phyloP scores from a whole-genome alignment of 371 early-diverging fungal genomes.

The Syncephalastrum monosporum region DNA sequence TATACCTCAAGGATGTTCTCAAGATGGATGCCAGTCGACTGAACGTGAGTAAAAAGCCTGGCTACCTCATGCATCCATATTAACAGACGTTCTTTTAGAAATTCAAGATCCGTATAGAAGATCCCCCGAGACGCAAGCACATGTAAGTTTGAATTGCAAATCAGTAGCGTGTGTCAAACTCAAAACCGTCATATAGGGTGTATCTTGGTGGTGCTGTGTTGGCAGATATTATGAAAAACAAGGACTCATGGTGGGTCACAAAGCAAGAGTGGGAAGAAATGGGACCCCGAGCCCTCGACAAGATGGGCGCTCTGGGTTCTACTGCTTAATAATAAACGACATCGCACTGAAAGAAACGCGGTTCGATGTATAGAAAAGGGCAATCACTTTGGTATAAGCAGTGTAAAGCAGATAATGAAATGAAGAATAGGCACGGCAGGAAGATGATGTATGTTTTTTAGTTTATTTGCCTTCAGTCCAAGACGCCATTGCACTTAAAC shows the following conservation, averaged over 20 bases:
- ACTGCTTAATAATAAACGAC: constrained; percentile 26
- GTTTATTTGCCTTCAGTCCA: neutral
- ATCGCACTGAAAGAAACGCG: neutral
- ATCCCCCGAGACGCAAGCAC: constrained; percentile 97
- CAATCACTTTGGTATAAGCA: neutral
- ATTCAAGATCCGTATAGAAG: constrained; percentile 96
- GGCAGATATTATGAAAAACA: constrained; percentile 94
- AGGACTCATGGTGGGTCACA: constrained; percentile 91
- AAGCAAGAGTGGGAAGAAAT: constrained; percentile 94
- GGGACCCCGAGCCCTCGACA: constrained; percentile 82
- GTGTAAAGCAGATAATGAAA: neutral
- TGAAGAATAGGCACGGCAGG: constrained; percentile 1
- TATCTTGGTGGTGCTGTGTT: constrained; percentile 98
- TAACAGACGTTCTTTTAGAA: constrained; percentile 52
- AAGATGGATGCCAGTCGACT: constrained; percentile 83
- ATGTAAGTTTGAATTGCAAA: constrained; percentile 46
- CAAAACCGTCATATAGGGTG: constrained; percentile 48
- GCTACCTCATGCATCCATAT: neutral
- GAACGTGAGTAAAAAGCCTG: constrained; percentile 54
- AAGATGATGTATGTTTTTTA: neutral
- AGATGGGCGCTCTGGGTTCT: constrained; percentile 54
- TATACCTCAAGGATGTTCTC: constrained; percentile 87
- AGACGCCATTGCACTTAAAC: too few species aligned
- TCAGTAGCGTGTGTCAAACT: neutral
- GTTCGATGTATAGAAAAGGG: neutral